Evolutionary conservation across 768 basidiomycete species (phyloP).

Genomic region (Leucogyrophana mollusca): DNA sequence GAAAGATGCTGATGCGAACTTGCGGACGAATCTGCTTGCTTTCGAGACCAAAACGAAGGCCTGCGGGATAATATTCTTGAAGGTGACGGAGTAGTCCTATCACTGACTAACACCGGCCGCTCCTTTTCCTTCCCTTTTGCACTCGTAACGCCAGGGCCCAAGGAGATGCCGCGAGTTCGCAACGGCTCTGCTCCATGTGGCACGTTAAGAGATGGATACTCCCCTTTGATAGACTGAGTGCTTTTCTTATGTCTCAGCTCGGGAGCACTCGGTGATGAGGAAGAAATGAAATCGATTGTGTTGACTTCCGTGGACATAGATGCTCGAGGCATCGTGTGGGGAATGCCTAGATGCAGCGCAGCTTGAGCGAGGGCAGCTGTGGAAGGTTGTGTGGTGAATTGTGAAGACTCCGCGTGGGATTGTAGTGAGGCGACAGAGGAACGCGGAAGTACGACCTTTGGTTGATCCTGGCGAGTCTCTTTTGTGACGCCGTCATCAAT

Average conservation of each 20-base stretch:
- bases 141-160: conserved; percentile 44
- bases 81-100: conserved; percentile 17
- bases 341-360: conserved; percentile 55
- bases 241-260: conserved; percentile 48
- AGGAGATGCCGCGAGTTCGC: conserved; percentile 55
- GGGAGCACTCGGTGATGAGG: conserved; percentile 16
- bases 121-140: conserved; percentile 44
- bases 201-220: conserved; percentile 4
- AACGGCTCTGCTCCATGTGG: conserved; percentile 18
- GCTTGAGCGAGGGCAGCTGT: conserved; percentile 53
- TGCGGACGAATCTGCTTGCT: conserved; percentile 33
- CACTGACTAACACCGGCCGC: conserved; percentile 32
- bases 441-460: background rate
- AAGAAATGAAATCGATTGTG: conserved; percentile 42
- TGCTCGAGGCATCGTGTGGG: conserved; percentile 46
- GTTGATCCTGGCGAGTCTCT: background rate
- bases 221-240: conserved; percentile 30
- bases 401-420: conserved; percentile 11
- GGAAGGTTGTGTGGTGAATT: conserved; percentile 9
- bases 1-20: conserved; percentile 21
- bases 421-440: conserved; percentile 3
- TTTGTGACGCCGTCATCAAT: background rate
- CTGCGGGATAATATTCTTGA: conserved; percentile 50
- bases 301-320: conserved; percentile 48
- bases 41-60: conserved; percentile 68